Evolutionary conservation across 1,139 yeast genomes (phyloP).

Genomic region (Scheffersomyces titani): DNA sequence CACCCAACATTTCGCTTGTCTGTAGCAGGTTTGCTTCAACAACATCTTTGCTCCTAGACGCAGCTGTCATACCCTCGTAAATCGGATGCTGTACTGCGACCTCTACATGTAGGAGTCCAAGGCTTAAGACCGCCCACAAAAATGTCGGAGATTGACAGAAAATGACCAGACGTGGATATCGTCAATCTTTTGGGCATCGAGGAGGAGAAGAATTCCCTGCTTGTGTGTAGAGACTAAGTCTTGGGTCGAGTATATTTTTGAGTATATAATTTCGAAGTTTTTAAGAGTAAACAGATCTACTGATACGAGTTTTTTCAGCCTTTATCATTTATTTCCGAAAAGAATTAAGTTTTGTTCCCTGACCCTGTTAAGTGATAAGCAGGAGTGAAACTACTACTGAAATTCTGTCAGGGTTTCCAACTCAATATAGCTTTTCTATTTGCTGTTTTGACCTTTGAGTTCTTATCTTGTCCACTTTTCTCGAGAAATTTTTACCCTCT

Average conservation of each 20-base stretch:
- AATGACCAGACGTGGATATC: background rate
- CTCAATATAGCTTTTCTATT: background rate
- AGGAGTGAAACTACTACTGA: background rate
- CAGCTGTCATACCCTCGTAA: background rate
- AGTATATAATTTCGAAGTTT: background rate
- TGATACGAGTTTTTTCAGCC: background rate
- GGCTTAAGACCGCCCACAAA: background rate
- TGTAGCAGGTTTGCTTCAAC: background rate
- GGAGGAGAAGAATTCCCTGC: background rate
- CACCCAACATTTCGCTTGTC: background rate
- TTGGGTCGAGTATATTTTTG: background rate
- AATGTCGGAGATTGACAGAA: background rate
- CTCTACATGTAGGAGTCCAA: background rate
- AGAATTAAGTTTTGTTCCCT: background rate
- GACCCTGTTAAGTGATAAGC: background rate
- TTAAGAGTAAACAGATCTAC: background rate
- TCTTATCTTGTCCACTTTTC: background rate
- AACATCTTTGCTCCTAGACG: background rate
- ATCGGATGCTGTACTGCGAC: background rate
- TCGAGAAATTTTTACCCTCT: background rate
- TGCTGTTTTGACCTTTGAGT: no score
- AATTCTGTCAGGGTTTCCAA: no score
- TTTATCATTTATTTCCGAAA: background rate
- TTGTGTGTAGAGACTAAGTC: background rate
- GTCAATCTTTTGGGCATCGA: background rate